phyloP scores from a whole-genome alignment of 345 rosid species.

The Melaleuca quinquenervia region DNA sequence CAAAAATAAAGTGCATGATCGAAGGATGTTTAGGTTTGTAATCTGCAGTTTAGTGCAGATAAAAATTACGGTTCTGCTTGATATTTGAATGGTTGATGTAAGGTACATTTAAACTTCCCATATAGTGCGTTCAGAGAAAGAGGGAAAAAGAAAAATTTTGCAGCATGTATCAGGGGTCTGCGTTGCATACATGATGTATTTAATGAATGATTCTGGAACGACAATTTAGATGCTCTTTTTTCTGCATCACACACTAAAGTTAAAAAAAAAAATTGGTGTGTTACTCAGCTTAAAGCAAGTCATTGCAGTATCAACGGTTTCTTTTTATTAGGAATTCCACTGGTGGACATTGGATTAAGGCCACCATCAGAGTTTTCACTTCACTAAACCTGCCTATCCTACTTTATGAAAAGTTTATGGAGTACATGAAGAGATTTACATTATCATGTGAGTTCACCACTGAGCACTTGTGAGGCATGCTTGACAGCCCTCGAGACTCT shows the following conservation, averaged over 20 bases:
- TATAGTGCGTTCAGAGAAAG: neutral
- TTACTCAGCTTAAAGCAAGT: neutral
- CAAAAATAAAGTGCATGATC: neutral
- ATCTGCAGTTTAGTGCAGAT: neutral
- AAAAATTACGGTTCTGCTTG: neutral
- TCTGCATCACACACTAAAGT: neutral
- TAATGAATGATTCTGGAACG: neutral
- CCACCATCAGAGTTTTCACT: neutral
- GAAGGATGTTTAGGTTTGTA: neutral
- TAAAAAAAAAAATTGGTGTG: neutral
- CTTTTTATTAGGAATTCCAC: neutral
- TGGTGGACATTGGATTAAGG: neutral
- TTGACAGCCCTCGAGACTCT: slow-evolving; percentile 62
- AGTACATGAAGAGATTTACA: neutral
- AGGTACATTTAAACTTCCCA: neutral
- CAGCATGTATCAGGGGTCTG: neutral
- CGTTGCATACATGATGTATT: neutral
- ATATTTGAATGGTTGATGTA: neutral
- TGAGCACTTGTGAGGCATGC: slow-evolving; percentile 56
- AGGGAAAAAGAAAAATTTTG: neutral
- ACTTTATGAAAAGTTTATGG: neutral
- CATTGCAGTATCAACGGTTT: neutral
- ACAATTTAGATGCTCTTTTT: neutral
- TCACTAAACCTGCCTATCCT: neutral
- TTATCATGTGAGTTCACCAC: slow-evolving; percentile 50